These are phyloP conservation scores for Pythium dissotocum DNA, from an alignment of 352 stramenopile species.

Conservation along the genomic window DNA sequence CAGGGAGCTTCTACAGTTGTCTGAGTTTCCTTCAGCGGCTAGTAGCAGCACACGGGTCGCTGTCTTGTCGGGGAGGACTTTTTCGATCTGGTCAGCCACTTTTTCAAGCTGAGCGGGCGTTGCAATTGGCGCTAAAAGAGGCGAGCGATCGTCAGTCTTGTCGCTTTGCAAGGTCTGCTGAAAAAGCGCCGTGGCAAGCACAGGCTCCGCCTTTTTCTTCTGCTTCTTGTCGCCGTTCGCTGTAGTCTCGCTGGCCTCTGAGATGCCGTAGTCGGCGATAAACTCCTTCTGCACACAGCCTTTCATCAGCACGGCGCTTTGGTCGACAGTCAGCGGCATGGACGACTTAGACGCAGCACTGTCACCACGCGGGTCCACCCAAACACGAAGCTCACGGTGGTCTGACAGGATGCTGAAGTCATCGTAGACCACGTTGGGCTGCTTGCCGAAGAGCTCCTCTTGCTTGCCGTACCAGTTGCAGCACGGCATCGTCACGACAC, in stretches of 20 bases:
- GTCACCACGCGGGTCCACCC: constrained; percentile 38
- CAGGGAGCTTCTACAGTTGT: not conserved
- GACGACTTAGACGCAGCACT: constrained; percentile 22
- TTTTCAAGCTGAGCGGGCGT: not conserved
- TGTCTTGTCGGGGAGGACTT: not conserved
- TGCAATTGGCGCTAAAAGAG: not conserved
- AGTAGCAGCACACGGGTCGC: not conserved
- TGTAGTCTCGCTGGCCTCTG: not conserved
- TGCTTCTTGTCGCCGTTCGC: not conserved
- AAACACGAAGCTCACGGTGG: constrained; percentile 51
- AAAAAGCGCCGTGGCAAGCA: not conserved
- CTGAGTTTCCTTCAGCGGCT: not conserved
- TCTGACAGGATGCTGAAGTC: constrained; percentile 82
- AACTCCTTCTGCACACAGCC: constrained; percentile 51
- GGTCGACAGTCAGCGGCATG: constrained; percentile 10
- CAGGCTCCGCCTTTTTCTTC: constrained; percentile 10
- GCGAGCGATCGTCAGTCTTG: not conserved
- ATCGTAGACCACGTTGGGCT: constrained; percentile 74
- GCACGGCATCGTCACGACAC: constrained; percentile 73
- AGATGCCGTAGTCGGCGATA: constrained; percentile 12
- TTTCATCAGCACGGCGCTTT: constrained; percentile 40
- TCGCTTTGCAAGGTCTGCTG: not conserved
- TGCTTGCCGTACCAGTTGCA: constrained; percentile 86
- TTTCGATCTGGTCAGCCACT: not conserved
- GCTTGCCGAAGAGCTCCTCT: constrained; percentile 50